A percentile compares a stretch with the other conserved stretches of the same genome.
Evolutionary conservation across 257 asterid genomes (phyloP).

Genomic region (Galeopsis tetrahit): DNA sequence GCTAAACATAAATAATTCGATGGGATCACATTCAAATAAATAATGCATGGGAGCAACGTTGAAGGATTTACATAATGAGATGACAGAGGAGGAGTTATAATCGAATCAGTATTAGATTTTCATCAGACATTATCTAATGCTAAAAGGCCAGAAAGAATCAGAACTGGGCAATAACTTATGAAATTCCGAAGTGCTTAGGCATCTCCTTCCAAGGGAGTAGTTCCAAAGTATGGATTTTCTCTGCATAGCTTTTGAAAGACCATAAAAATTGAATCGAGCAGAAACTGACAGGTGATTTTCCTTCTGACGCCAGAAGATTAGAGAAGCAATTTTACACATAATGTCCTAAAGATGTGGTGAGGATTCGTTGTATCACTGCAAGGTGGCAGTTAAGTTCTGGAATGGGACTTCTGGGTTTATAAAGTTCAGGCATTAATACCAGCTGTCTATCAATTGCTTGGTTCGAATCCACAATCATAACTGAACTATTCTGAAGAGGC

Average conservation of each 20-base stretch:
- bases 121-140: constrained; percentile 20
- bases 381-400: background rate
- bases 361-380: constrained; percentile 10
- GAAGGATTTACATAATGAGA: constrained; percentile 10
- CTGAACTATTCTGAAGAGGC: constrained; percentile 19
- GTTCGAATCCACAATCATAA: constrained; percentile 4
- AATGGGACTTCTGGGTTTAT: constrained; percentile 3
- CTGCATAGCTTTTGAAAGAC: background rate
- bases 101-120: background rate
- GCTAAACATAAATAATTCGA: constrained; percentile 31
- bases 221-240: background rate
- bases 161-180: constrained; percentile 18
- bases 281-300: background rate
- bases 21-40: background rate
- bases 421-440: constrained; percentile 19
- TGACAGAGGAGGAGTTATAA: constrained; percentile 6
- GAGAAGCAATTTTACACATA: constrained; percentile 20
- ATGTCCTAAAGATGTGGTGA: constrained; percentile 15
- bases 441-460: constrained; percentile 11
- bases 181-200: constrained; percentile 27
- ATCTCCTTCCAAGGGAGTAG: constrained; percentile 19
- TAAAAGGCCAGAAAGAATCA: constrained; percentile 21
- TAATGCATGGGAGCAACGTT: constrained; percentile 7
- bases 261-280: background rate
- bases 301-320: constrained; percentile 2